phyloP scores from a whole-genome alignment of 2,329 filamentous ascomycete genomes.

The Monosporascus sp. region DNA sequence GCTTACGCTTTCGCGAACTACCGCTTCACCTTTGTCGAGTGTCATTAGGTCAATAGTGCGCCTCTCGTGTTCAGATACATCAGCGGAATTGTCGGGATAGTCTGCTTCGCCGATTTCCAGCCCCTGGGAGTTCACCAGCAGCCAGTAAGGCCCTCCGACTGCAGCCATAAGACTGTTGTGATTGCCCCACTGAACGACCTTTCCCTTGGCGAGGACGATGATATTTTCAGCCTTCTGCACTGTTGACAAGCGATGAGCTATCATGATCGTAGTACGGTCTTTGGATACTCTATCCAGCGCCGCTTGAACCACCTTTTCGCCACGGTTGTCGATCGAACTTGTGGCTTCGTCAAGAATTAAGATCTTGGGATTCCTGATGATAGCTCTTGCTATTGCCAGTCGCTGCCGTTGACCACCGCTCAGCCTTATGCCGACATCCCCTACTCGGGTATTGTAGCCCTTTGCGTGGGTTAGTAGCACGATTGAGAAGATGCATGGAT shows the following conservation, averaged over 20 bases:
- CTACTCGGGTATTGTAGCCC: slow-evolving; percentile 58
- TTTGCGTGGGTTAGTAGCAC: slow-evolving; percentile 9
- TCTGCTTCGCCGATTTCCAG: slow-evolving; percentile 43
- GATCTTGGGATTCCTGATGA: slow-evolving; percentile 58
- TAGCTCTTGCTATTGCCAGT: slow-evolving; percentile 60
- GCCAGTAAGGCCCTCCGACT: slow-evolving; percentile 58
- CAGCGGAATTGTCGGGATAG: slow-evolving; percentile 27
- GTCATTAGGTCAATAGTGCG: slow-evolving; percentile 34
- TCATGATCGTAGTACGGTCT: slow-evolving; percentile 59
- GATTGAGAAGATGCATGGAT: neutral
- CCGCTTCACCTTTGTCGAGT: slow-evolving; percentile 35
- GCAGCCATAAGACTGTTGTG: slow-evolving; percentile 64
- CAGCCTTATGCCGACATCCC: slow-evolving; percentile 58
- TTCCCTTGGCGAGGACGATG: slow-evolving; percentile 47
- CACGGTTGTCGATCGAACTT: slow-evolving; percentile 43
- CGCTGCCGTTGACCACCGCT: slow-evolving; percentile 65
- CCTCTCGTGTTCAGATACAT: slow-evolving; percentile 25
- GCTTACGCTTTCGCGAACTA: slow-evolving; percentile 11
- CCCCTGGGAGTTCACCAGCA: slow-evolving; percentile 58
- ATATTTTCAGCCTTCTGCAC: slow-evolving; percentile 37
- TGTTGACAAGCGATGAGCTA: slow-evolving; percentile 57
- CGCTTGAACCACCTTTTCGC: slow-evolving; percentile 47
- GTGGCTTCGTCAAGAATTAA: slow-evolving; percentile 65
- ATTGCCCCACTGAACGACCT: slow-evolving; percentile 67
- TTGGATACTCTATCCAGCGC: slow-evolving; percentile 51